Base-by-base conservation (phyloP, 2,329 filamentous ascomycete genomes). In the Fusarium gaditjirri region DNA sequence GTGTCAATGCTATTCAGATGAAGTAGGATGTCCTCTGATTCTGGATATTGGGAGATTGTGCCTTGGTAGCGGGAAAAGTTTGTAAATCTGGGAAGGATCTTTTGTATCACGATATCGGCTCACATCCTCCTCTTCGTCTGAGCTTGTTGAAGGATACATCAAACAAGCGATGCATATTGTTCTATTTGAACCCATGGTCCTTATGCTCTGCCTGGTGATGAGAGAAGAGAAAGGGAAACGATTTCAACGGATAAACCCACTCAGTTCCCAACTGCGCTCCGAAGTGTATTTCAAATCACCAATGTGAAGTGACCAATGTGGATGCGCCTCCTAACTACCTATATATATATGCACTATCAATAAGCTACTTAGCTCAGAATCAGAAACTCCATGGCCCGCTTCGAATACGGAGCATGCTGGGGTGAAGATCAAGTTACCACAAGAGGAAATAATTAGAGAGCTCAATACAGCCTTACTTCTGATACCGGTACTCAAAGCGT, bases 371-470 rank as follows among this genome's bases (percentile, higher is more conserved):
- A 23, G 36, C 21, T 35, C 29, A 21, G 31, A 49, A 23, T 27
- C 44, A 13, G 11, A 36, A 36, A 19, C 19, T 7, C n/a, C 38
- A 25, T 19, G 35, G 23, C 42, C 58, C 50, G 21, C 42, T 68
- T 42, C 21, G 21, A 21, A 69, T 29, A n/a, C 14, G 23, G n/a
- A 38, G 23, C 21, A 53, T 58, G 27, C 54, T 31, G 43, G 60
- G 39, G 55, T 25, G 8, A n/a, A 39, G n/a, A 21, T 52, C 33
- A 31, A 21, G 16, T 50, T 72, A 66, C 70, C 62, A 21, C 19
- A 71, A 64, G 27, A 68, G 66, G 70, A 73, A 72, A 72, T 63
- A 73, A 68, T 38, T 54, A 19, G 70, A 72, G 70, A 73, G 57
- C 43, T 21, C 23, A 27, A 54, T 62, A 25, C 57, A 65, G 57